These are phyloP conservation scores for Penicillium paneum DNA, from an alignment of 2,329 filamentous ascomycete genomes.

Conservation along the genomic window DNA sequence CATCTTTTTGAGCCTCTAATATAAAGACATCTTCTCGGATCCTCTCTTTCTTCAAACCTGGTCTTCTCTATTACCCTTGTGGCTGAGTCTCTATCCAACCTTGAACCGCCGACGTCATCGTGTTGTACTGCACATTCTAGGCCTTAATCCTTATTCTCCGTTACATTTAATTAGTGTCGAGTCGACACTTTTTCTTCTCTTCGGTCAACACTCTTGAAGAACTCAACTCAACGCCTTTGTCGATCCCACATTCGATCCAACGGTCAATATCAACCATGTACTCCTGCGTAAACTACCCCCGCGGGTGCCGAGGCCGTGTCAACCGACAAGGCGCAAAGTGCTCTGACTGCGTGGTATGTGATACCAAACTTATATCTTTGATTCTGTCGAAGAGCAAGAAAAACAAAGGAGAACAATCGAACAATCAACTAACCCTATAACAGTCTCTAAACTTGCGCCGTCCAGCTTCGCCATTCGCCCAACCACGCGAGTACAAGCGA, in stretches of 20 bases:
- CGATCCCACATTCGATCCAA: not conserved
- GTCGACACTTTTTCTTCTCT: conserved; percentile 5
- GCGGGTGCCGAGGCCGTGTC: conserved; percentile 47
- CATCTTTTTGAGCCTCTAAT: conserved; percentile 25
- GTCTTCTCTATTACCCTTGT: not conserved
- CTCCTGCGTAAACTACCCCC: conserved; percentile 48
- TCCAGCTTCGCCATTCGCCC: conserved; percentile 41
- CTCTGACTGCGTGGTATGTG: conserved; percentile 45
- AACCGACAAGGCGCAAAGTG: conserved; percentile 45
- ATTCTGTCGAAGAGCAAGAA: not conserved
- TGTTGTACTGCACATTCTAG: conserved; percentile 7
- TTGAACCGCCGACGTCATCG: conserved; percentile 15
- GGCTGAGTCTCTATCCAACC: not conserved
- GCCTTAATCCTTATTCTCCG: conserved; percentile 10
- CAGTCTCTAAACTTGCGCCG: conserved; percentile 40
- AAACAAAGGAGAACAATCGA: not conserved
- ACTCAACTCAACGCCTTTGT: not conserved
- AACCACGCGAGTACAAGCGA: conserved; percentile 39
- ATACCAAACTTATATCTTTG: not conserved
- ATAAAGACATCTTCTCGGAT: conserved; percentile 21
- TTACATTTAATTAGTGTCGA: conserved; percentile 12
- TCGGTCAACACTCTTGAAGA: not conserved
- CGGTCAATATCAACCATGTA: conserved; percentile 35
- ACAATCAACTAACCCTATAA: conserved; percentile 10
- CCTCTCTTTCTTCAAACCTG: conserved; percentile 9